Percentiles rank a stretch among this genome's conserved stretches.
Evolutionary conservation across 2,329 filamentous ascomycete species (phyloP).

Genomic region (Hymenoscyphus linearis): DNA sequence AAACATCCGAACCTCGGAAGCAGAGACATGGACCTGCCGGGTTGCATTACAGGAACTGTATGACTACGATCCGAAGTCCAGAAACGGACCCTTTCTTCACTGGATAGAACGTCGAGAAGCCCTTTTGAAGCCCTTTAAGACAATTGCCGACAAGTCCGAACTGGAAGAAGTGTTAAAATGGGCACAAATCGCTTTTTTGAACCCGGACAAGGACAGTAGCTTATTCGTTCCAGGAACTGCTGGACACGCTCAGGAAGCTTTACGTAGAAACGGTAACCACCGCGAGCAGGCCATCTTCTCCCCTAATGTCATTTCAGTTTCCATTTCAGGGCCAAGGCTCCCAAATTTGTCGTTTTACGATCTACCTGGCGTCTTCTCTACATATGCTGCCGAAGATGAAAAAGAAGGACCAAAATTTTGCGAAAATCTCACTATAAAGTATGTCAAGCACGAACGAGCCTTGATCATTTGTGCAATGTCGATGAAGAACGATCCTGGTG

Average conservation of each 20-base stretch:
- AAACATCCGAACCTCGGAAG: constrained; percentile 61
- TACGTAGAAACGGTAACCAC: constrained; percentile 35
- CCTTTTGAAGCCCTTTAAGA: constrained; percentile 52
- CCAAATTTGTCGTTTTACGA: constrained; percentile 80
- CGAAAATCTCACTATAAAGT: constrained; percentile 62
- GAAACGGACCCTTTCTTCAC: constrained; percentile 46
- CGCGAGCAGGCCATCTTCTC: constrained; percentile 60
- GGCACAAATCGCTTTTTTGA: constrained; percentile 74
- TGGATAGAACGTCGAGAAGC: constrained; percentile 50
- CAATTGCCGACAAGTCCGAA: constrained; percentile 52
- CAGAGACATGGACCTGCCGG: constrained; percentile 60
- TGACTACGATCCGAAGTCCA: constrained; percentile 36
- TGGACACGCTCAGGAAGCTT: constrained; percentile 13
- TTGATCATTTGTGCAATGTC: constrained; percentile 73
- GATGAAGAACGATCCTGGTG: constrained; percentile 74
- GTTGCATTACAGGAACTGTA: constrained; percentile 65
- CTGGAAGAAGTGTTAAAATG: constrained; percentile 65
- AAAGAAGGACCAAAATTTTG: constrained; percentile 64
- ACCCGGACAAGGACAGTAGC: constrained; percentile 50
- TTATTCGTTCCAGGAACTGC: constrained; percentile 34
- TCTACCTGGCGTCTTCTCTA: constrained; percentile 80
- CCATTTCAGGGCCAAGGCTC: constrained; percentile 66
- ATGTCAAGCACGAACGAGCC: constrained; percentile 63
- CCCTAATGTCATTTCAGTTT: constrained; percentile 72
- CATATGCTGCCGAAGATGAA: constrained; percentile 58